Conservation (phyloP, 495 filamentous ascomycete species). For the Lophium mytilinum region DNA sequence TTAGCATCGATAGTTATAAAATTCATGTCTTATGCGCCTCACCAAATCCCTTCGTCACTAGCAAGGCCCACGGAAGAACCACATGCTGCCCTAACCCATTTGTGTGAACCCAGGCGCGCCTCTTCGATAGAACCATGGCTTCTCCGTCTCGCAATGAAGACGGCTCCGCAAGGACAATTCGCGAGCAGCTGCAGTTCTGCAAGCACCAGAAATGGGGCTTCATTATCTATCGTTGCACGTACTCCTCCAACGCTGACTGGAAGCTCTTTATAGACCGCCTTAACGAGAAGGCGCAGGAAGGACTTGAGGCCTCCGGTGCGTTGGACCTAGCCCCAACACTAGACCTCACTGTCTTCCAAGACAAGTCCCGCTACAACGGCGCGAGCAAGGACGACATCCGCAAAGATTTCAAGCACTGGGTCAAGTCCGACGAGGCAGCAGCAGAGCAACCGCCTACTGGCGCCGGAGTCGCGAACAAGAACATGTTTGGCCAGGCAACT, state of each 20-base stretch:
- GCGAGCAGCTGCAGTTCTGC: not conserved
- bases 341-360: not conserved
- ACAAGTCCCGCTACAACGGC: not conserved
- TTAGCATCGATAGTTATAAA: no score
- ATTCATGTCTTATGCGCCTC: no score
- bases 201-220: conserved; percentile 3
- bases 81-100: no score
- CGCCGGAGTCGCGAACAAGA: no score
- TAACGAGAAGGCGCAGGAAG: not conserved
- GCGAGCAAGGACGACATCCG: not conserved
- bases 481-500: not conserved
- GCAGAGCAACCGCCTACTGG: not conserved
- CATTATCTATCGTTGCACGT: conserved; percentile 5
- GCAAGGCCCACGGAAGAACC: no score
- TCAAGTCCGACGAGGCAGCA: not conserved
- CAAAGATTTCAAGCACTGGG: not conserved
- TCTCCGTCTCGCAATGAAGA: no score
- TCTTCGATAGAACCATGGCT: no score
- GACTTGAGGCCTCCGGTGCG: not conserved
- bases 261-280: not conserved
- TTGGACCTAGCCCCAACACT: not conserved
- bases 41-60: no score
- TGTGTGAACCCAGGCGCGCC: no score
- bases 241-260: conserved; percentile 1
- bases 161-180: no score